Evolutionary conservation across 306 rosid species (phyloP), one percentile per base, ranked within the genome.

Genomic region (Alnus rubra): DNA sequence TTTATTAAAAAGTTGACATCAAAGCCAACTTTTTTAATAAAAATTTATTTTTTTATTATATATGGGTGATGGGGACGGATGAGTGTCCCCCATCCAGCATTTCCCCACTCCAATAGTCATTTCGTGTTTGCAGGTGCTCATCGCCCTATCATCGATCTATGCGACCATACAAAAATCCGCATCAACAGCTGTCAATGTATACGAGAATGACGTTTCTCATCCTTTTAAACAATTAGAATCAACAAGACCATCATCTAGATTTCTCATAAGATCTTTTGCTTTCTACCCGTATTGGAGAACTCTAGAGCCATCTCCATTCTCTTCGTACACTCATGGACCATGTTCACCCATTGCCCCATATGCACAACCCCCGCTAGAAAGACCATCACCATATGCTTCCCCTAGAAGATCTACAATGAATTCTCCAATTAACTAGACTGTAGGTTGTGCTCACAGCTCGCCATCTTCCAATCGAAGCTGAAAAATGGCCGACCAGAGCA

Each of bases 231-330:
- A 73, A 84, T 93, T 83, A 86, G 58, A 82, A 85, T 89, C 74
- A 87, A 93, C 76, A 85, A 79, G 92, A 83, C 76, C 81, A 73
- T 74, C 91, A 74, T 79, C 88, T 78, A 79, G 87, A 64, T 84
- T 91, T 49, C 83, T 81, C 7, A 77, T 81, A 75, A 81, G 80
- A 64, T 48, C 73, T 77, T 73, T 80, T 56, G 81, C 51, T 65
- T 62, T 89, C 64, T 84, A 69, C 74, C 85, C 39, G 60, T 78
- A 69, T 30, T 58, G 89, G 79, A 84, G 79, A 78, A 82, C 81
- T 74, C 83, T 87, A 37, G 82, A 88, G 44, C 37, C 85, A 73
- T 86, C 92, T 81, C 83, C 84, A 73, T n/a, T 84, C 39, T 67
- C 72, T 67, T 67, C 51, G 13, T 67, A 58, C 74, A 82, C 48